These are phyloP conservation scores for Ammopiptanthus mongolicus DNA, from an alignment of 306 rosid genomes.

Conservation along the genomic window DNA sequence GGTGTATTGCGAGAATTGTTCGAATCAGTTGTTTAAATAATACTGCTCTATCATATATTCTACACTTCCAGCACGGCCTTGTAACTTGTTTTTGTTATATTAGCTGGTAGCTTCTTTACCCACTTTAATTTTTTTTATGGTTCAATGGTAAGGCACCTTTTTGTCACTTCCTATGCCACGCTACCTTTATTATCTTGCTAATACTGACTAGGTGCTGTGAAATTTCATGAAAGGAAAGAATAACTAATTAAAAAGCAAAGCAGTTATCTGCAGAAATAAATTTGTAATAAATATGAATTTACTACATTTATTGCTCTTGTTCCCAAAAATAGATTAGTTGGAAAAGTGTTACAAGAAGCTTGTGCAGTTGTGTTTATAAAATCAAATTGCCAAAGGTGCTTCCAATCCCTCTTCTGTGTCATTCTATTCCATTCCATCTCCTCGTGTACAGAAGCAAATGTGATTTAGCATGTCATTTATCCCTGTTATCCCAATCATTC, in stretches of 20 bases:
- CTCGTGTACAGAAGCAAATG: neutral
- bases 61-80: neutral
- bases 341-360: neutral
- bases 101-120: neutral
- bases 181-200: neutral
- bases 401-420: neutral
- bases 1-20: too few species aligned
- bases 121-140: neutral
- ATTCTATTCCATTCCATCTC: constrained; percentile 4
- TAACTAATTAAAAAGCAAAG: neutral
- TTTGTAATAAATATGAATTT: neutral
- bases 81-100: neutral
- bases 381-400: constrained; percentile 14
- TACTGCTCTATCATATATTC: neutral
- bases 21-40: too few species aligned
- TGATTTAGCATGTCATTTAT: constrained; percentile 1
- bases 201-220: neutral
- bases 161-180: neutral
- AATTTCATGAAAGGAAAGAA: neutral
- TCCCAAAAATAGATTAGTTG: neutral
- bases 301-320: neutral
- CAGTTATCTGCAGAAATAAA: neutral
- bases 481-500: neutral
- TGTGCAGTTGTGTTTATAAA: neutral
- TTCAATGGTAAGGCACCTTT: neutral